These are phyloP conservation scores for Yamadazyma olivae DNA, from an alignment of 805 yeast species.

Conservation along the genomic window DNA sequence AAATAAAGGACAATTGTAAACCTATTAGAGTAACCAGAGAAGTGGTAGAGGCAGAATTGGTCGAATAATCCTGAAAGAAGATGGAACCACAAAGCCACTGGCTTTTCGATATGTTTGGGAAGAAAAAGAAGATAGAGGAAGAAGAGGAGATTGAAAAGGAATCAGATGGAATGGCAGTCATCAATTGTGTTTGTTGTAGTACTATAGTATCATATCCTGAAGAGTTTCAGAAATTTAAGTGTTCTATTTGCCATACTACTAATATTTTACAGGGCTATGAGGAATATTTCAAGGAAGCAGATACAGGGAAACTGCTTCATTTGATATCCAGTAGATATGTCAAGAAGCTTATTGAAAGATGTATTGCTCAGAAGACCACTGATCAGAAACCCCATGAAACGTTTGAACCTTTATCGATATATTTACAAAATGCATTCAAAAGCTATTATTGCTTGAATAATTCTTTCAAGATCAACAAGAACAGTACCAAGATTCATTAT, in stretches of 20 bases:
- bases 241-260: slow-evolving; percentile 61
- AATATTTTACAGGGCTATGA: slow-evolving; percentile 20
- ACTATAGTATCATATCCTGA: slow-evolving; percentile 28
- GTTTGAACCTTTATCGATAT: slow-evolving; percentile 50
- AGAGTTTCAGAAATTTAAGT: slow-evolving; percentile 43
- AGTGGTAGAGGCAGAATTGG: too few relatives aligned
- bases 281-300: slow-evolving; percentile 7
- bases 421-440: slow-evolving; percentile 47
- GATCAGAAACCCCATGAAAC: slow-evolving; percentile 23
- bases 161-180: slow-evolving; percentile 12
- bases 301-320: slow-evolving; percentile 9
- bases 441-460: slow-evolving; percentile 45
- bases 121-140: slow-evolving; percentile 1
- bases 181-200: slow-evolving; percentile 38
- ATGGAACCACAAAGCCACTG: too few relatives aligned
- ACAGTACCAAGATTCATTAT: slow-evolving; percentile 31
- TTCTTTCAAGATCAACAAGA: slow-evolving; percentile 46
- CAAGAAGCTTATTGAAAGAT: slow-evolving; percentile 29
- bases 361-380: slow-evolving; percentile 16
- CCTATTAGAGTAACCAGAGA: too few relatives aligned
- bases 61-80: too few relatives aligned
- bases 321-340: slow-evolving; percentile 30
- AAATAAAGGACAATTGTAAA: too few relatives aligned
- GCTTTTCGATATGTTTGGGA: slow-evolving; percentile 14
- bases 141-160: slow-evolving; percentile 4